A percentile compares a stretch with the other conserved stretches of the same genome.
These are phyloP conservation scores for Neonothopanus nambi DNA, from an alignment of 1,284 basidiomycete genomes.

Conservation along the genomic window DNA sequence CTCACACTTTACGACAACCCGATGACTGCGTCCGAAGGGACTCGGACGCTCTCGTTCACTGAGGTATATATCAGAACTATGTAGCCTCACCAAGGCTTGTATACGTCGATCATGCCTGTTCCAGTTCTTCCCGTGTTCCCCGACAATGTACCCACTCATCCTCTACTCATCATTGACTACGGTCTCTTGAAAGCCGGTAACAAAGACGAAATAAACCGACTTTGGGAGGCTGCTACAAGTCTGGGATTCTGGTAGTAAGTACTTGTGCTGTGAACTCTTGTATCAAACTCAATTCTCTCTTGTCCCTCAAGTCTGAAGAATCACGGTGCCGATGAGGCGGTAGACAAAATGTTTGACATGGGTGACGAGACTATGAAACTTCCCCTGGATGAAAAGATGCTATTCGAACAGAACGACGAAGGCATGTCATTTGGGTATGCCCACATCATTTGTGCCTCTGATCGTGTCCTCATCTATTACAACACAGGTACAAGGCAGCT, in stretches of 20 bases:
- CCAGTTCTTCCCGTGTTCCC: constrained; percentile 31
- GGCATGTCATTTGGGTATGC: constrained; percentile 61
- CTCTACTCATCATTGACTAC: constrained; percentile 40
- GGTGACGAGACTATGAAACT: constrained; percentile 51
- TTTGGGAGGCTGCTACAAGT: constrained; percentile 36
- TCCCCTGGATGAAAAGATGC: constrained; percentile 53
- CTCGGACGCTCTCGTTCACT: too few species aligned
- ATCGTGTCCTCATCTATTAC: not conserved
- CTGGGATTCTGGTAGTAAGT: constrained; percentile 45
- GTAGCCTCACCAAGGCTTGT: too few species aligned
- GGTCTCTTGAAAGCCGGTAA: constrained; percentile 30
- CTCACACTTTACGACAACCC: too few species aligned
- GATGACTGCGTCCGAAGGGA: too few species aligned
- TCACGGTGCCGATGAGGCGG: constrained; percentile 46
- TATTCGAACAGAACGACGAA: constrained; percentile 59
- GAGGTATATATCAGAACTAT: too few species aligned
- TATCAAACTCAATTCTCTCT: not conserved
- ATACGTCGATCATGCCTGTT: constrained; percentile 17
- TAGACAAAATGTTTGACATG: constrained; percentile 53
- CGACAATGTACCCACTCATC: constrained; percentile 35
- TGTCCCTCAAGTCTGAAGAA: constrained; percentile 46
- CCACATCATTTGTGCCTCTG: not conserved
- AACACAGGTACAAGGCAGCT: constrained; percentile 60
- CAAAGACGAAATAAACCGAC: constrained; percentile 29
- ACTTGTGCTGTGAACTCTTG: not conserved